Evolutionary conservation across 257 asterid genomes (phyloP).

Genomic region (Gentiana dahurica): DNA sequence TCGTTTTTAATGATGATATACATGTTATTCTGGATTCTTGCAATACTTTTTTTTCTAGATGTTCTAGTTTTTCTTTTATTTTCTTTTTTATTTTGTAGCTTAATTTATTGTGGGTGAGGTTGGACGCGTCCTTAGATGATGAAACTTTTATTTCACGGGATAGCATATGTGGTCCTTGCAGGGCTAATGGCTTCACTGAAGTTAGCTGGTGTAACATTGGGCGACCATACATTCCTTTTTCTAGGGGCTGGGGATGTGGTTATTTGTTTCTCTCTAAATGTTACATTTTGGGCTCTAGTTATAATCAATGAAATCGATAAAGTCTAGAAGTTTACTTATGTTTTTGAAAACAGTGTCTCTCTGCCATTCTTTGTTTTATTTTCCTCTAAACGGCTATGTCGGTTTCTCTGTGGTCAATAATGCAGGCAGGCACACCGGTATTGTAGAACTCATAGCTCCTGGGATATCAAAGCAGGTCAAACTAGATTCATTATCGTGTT

Average conservation of each 20-base stretch:
- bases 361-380: constrained; percentile 2
- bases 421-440: too few species aligned
- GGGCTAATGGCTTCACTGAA: constrained; percentile 76
- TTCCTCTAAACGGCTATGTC: not conserved
- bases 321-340: too few species aligned
- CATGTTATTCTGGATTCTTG: constrained; percentile 45
- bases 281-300: too few species aligned
- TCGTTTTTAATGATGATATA: constrained; percentile 91
- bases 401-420: constrained; percentile 13
- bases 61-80: not conserved
- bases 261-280: constrained; percentile 10
- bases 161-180: constrained; percentile 91
- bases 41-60: not conserved
- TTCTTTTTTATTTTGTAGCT: not conserved
- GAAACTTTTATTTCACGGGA: constrained; percentile 36
- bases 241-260: constrained; percentile 97
- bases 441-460: too few species aligned
- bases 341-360: too few species aligned
- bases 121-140: constrained; percentile 6
- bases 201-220: constrained; percentile 71
- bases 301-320: too few species aligned
- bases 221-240: constrained; percentile 79
- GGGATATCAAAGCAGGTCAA: too few species aligned
- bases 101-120: constrained; percentile 2
- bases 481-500: too few species aligned